Base-by-base conservation (phyloP, 148 eudicot species). In the Vaccinium vitisidaea region DNA sequence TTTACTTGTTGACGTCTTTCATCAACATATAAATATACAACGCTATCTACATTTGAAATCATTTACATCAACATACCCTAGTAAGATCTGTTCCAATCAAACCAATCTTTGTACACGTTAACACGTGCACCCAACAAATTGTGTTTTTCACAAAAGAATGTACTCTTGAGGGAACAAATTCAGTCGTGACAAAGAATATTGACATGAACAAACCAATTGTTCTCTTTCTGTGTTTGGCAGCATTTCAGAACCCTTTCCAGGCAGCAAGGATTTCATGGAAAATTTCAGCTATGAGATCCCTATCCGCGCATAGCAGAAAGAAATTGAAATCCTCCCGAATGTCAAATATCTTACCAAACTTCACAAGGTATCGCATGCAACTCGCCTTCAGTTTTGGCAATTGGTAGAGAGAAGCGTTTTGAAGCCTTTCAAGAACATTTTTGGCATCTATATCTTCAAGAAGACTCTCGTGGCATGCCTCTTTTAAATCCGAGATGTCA, bases 161-260 rank as follows among this genome's bases (percentile, higher is more conserved):
- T 63, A 16, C 61, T 69, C 36, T 53, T 10, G 11, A 61, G 27
- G 84, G 55, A 74, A 83, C 80, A 73, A 83, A 39, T 67, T 54
- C 32, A 63, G 53, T 54, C 56, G 75, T 16, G 58, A 58, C 32
- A 80, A 65, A 63, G 82, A 81, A 87, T 76, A 65, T 32, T n/a
- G 55, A 48, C 54, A 30, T 23, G 43, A 21, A 75, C 80, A 43
- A 21, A 65, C 77, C 78, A n/a, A 75, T 75, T 77, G 61, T 84
- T 61, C 76, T 3, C 36, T 32, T 55, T 78, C 78, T 8, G 30
- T n/a, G 10, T 54, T 49, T 71, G n/a, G 18, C 77, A 79, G 43
- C 9, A n/a, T 70, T 77, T 93, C 83, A 95, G 94, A 93, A 97
- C 7, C 98, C 99, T 87, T 95, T 97, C 99, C 99, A 97, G 15